phyloP scores from a whole-genome alignment of 1,139 yeast species.

The Candida sanyaensis region DNA sequence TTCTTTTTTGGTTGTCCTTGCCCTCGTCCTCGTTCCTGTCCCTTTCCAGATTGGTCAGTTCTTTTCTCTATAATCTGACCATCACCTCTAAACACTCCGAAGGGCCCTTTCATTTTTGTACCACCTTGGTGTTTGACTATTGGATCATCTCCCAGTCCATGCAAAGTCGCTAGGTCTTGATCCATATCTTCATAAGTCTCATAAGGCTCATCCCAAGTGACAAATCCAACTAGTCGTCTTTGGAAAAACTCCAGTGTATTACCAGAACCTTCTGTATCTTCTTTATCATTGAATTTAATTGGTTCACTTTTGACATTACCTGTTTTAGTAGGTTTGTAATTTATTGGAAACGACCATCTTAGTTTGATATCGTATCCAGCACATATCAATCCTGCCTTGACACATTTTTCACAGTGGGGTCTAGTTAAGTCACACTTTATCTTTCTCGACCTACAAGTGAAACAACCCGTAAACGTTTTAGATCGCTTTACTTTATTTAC shows the following conservation, averaged over 20 bases:
- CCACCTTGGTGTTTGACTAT: conserved; percentile 38
- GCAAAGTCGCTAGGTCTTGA: conserved; percentile 61
- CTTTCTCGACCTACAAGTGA: conserved; percentile 51
- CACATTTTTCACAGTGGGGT: conserved; percentile 48
- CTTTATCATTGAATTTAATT: conserved; percentile 26
- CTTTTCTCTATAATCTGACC: conserved; percentile 9
- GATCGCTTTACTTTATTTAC: conserved; percentile 20
- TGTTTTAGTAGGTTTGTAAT: conserved; percentile 35
- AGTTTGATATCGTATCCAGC: conserved; percentile 83
- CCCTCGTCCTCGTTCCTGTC: neutral
- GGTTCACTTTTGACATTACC: conserved; percentile 28
- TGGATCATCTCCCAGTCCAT: conserved; percentile 47
- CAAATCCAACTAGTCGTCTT: conserved; percentile 77
- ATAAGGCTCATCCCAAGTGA: conserved; percentile 63
- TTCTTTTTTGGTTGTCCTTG: neutral
- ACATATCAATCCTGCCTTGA: conserved; percentile 56
- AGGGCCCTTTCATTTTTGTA: conserved; percentile 73
- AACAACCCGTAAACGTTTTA: conserved; percentile 54
- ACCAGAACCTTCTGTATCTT: conserved; percentile 20
- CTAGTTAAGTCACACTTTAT: conserved; percentile 48
- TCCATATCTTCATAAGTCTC: conserved; percentile 83
- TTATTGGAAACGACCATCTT: conserved; percentile 68
- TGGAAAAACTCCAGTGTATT: conserved; percentile 50
- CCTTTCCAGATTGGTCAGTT: neutral
- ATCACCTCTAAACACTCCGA: conserved; percentile 64